Evolutionary conservation across 2,329 filamentous ascomycete genomes (phyloP), one percentile per base, ranked within the genome.

Genomic region (Ustilaginoidea virens): DNA sequence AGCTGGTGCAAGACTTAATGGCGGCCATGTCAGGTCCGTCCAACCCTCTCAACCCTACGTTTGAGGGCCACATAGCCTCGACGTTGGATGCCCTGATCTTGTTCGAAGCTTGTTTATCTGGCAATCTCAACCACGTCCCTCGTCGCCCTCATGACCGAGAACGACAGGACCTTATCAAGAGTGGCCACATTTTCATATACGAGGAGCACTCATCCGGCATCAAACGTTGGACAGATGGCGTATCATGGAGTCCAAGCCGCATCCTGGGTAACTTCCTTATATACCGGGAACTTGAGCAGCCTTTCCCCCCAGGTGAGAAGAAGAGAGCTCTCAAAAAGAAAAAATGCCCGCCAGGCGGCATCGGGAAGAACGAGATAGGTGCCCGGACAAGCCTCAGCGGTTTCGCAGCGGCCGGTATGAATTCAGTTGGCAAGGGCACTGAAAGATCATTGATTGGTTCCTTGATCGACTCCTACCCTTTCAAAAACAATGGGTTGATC

Each of bases 191-290:
- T 26, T 90, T 93, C 53, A 81, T 93, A 39, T 94, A 93, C 51
- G 83, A 92, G 45, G 83, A 93, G 49, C 77, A 82, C 36, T 76
- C 81, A 0, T 92, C 85, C 0, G 83, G 83, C 5, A 92, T 93
- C 56, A 92, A 92, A 57, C 68, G 86, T 32, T 94, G 86, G 86
- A 93, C 85, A 0, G 86, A 94, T 41, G 85, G 86, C 10, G 72
- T 87, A 8, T 76, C 78, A 5, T 94, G 86, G 86, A 92, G 81
- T 41, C 86, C 86, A 0, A 92, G 77, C 51, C 75, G 80, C 11
- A 87, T 92, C 27, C 61, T 87, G 27, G 78, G 77, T 33, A 90
- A 90, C 47, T 92, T 83, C 42, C 65, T 92, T 24, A 70, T 92
- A 40, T 92, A 92, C 45, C 74, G 83, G 17, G 81, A 92, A 49